phyloP scores from a whole-genome alignment of 2,329 filamentous ascomycete genomes.

The Talaromyces rugulosus region DNA sequence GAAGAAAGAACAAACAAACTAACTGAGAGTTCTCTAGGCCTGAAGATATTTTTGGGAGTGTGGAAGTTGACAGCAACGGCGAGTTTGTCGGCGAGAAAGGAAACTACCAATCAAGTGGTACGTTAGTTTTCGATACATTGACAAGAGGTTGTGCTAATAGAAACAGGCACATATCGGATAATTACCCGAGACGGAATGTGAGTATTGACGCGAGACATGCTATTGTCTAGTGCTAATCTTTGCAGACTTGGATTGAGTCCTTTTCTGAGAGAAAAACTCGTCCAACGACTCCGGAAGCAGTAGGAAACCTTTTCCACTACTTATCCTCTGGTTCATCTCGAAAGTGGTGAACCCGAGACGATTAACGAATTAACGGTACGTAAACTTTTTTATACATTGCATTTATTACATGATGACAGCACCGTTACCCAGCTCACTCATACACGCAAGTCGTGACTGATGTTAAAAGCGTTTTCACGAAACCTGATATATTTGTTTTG shows the following conservation, averaged over 20 bases:
- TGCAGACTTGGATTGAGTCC: slow-evolving; percentile 44
- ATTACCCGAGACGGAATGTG: slow-evolving; percentile 58
- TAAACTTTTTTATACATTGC: not conserved
- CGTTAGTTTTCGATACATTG: slow-evolving; percentile 3
- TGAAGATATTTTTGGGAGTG: slow-evolving; percentile 62
- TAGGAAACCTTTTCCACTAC: not conserved
- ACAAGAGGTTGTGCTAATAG: slow-evolving; percentile 8
- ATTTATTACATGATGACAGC: slow-evolving; percentile 12
- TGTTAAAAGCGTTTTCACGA: slow-evolving; percentile 13
- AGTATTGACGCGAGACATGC: slow-evolving; percentile 21
- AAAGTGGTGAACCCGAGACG: not conserved
- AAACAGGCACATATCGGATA: slow-evolving; percentile 53
- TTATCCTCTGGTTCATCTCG: too few species aligned
- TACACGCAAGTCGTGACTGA: slow-evolving; percentile 14
- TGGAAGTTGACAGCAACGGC: slow-evolving; percentile 58
- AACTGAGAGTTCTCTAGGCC: slow-evolving; percentile 35
- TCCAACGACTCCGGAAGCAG: slow-evolving; percentile 41
- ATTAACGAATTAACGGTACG: not conserved
- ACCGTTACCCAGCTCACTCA: slow-evolving; percentile 15
- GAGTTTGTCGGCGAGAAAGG: slow-evolving; percentile 54
- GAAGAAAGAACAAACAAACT: not conserved
- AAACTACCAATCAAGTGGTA: slow-evolving; percentile 57
- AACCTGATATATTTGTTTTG: slow-evolving; percentile 7
- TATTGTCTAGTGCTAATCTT: not conserved
- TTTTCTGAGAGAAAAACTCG: slow-evolving; percentile 47